Evolutionary conservation across 1,139 yeast genomes (phyloP), one percentile per base, ranked within the genome.

Genomic region (Pichia sp.): DNA sequence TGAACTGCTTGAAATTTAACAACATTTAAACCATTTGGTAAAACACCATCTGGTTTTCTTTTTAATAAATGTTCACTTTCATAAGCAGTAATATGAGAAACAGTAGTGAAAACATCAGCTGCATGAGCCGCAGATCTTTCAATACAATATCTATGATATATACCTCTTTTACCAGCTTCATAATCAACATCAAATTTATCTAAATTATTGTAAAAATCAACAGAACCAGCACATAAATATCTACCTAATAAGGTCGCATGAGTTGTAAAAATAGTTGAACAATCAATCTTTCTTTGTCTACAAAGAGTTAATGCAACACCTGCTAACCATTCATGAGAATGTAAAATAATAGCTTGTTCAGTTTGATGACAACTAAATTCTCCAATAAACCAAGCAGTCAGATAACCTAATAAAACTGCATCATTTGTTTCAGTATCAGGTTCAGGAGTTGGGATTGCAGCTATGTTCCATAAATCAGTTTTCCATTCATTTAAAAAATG

Each of bases 281-380:
- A 89, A 60, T 92, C 98, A 50, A 92, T 83, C 59, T 90, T 76
- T 60, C 97, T 80, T 66, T 87, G 87, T 58, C 96, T 74, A 65
- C 97, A 89, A 51, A 92, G 71, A 0, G 98, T 97, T 53, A 92
- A 70, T 0, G 96, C 96, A 39, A 92, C 87, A 56, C 97, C 97
- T 1, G 98, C 97, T 46, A 92, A 74, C 98, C 98, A 92, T 67
- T 92, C 98, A 67, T 92, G 98, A 67, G 87, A 89, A 62, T 92
- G 98, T 47, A 95, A 85, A 54, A 92, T 82, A 43, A 92, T 90
- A 1, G 97, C 97, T 41, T 57, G 53, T 44, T 83, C 83, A 32
- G 79, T 76, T 63, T 92, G 96, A 56, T 81, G 79, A 61, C 75
- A 80, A 12, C 87, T 89, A 64, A 87, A 76, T 64, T 92, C 97